A percentile compares a stretch with the other conserved stretches of the same genome.
phyloP scores from a whole-genome alignment of 495 filamentous ascomycete species.

The Daldinia bambusicola region DNA sequence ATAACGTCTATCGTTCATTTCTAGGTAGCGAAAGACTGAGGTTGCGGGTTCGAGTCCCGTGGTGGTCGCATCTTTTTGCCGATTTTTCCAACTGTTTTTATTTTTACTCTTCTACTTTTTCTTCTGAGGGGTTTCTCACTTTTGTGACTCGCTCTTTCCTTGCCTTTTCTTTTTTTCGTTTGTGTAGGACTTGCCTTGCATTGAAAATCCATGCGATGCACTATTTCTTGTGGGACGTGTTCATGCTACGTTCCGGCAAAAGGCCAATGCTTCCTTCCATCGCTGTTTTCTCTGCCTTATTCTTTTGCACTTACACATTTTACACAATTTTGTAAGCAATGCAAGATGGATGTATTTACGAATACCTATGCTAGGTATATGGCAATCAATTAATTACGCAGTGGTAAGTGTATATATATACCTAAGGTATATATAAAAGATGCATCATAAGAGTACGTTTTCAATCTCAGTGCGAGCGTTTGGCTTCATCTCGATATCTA shows the following conservation, averaged over 20 bases:
- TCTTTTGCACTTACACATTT: background rate
- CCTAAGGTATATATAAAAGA: background rate
- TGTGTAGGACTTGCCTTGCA: background rate
- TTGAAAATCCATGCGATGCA: constrained; percentile 1
- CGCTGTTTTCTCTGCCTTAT: background rate
- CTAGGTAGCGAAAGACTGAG: constrained; percentile 52
- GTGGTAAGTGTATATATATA: too few species aligned
- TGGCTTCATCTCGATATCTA: background rate
- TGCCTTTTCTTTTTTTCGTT: background rate
- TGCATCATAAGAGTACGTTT: background rate
- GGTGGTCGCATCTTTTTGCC: constrained; percentile 45
- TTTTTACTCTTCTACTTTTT: constrained; percentile 31
- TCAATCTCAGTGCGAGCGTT: background rate
- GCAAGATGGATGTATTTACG: background rate
- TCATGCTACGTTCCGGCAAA: constrained; percentile 24
- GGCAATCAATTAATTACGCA: too few species aligned
- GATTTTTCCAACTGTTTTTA: constrained; percentile 26
- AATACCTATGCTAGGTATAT: too few species aligned
- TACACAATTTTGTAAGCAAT: background rate
- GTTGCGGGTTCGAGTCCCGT: constrained; percentile 64
- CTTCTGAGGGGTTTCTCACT: background rate
- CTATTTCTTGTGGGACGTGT: constrained; percentile 9
- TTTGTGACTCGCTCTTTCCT: constrained; percentile 4
- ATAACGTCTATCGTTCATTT: constrained; percentile 8
- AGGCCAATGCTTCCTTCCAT: background rate